Evolutionary conservation across 2,329 filamentous ascomycete species (phyloP), one percentile per base, ranked within the genome.

Genomic region (Aspergillus fructus): DNA sequence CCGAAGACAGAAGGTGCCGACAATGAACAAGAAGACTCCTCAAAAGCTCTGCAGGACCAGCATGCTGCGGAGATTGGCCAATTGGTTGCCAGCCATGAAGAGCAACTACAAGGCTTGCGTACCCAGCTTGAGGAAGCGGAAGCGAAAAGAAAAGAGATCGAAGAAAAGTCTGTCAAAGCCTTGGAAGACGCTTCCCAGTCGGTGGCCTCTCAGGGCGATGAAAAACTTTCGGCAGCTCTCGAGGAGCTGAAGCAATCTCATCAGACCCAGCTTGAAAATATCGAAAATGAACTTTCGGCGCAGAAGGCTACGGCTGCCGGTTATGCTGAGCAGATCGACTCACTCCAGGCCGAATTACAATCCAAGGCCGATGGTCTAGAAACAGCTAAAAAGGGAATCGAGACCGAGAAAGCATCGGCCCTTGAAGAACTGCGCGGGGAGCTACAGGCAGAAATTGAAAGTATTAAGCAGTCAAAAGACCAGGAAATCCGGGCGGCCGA

Each of bases 231-330:
- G 13, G 63, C 69, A 17, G 63, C 70, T n/a, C 64, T 77, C 8
- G 74, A 76, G 23, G 69, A 74, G 33, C 62, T 75, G 51, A 75
- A 76, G 63, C 58, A 63, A 17, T 64, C 68, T 17, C 74, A 78
- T 52, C 65, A 71, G 42, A 63, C 67, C 23, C 68, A 76, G 51
- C 53, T 76, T 5, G 72, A 73, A 47, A 55, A 60, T n/a, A 62
- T 76, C 11, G 63, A 76, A 49, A 70, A 68, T 24, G 71, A 76
- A 37, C 54, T 76, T 12, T 66, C 62, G 7, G 68, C 67, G 17
- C 68, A 74, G 40, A 74, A 73, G 53, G 64, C 68, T 39, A 59
- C 71, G 9, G 66, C 70, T 13, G 55, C 66, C 11, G 59, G 64
- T 5, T 66, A 69, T 49, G 66, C 66, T 6, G 64, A 70, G 37